Conservation (phyloP, 140 eudicot species). For the Erigeron philadelphicus region DNA sequence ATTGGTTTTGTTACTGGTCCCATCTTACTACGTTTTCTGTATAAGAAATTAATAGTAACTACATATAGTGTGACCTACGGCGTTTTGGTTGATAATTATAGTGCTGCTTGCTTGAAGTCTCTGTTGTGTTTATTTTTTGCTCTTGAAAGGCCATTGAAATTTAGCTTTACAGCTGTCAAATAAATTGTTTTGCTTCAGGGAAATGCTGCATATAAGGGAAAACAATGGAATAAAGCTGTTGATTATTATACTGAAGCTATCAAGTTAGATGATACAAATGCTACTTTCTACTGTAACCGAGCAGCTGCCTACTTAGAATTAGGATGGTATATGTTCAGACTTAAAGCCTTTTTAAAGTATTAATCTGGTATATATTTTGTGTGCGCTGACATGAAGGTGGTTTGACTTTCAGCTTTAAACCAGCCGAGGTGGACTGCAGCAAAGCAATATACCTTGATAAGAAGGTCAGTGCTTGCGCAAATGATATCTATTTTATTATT, state of each 20-base stretch:
- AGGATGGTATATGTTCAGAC: slow-evolving; percentile 51
- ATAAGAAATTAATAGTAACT: background rate
- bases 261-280: slow-evolving; percentile 59
- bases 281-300: slow-evolving; percentile 71
- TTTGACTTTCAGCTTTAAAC: slow-evolving; percentile 52
- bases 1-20: background rate
- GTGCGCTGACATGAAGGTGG: slow-evolving; percentile 10
- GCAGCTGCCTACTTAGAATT: slow-evolving; percentile 92
- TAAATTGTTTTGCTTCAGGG: slow-evolving; percentile 44
- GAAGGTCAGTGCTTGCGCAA: slow-evolving; percentile 49
- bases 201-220: slow-evolving; percentile 78
- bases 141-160: background rate
- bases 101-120: background rate
- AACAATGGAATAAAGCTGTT: slow-evolving; percentile 75
- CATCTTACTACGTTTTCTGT: background rate
- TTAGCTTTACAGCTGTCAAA: background rate
- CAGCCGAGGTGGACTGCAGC: slow-evolving; percentile 91
- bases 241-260: slow-evolving; percentile 76
- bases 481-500: slow-evolving; percentile 1
- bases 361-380: slow-evolving; percentile 6
- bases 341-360: background rate
- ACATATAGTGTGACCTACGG: background rate
- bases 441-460: slow-evolving; percentile 78
- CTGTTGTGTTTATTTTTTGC: background rate
- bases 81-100: background rate